Base-by-base conservation (phyloP, 345 rosid species). In the Camelina hispida region DNA sequence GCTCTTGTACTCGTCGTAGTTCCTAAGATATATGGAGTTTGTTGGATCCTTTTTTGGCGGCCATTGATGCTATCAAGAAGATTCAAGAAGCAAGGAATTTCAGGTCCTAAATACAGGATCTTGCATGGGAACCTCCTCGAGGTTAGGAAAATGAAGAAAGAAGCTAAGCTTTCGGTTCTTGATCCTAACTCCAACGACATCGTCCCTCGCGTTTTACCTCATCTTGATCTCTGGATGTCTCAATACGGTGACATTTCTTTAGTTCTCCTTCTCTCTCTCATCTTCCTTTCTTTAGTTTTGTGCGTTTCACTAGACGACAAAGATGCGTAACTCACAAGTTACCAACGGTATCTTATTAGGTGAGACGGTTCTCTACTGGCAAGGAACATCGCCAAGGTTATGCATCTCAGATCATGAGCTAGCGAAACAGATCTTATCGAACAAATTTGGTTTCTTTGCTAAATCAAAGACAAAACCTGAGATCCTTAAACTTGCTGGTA, bases 351-450 rank as follows among this genome's bases (percentile, higher is more conserved):
- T 47, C 9, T 18, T 69, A 52, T 62, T 61, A 83, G 85, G 88
- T 30, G 84, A 83, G 18, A 83, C 78, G 7, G 70, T 86, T 65
- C 75, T 81, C 25, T 83, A 76, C 56, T 86, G 89, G 90, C 17
- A 69, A 11, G 87, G 85, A 66, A 64, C 80, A 35, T 61, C 73
- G 64, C 84, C 87, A 35, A 76, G 79, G 76, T 5, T 86, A 7
- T 68, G 55, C 51, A 75, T 84, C 42, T 55, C 83, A 11, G 83
- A 85, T 17, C 81, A 75, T 23, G 86, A 82, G 50, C 30, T 81
- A 47, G 84, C 73, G n/a, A 80, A 86, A 64, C 78, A 83, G 38
- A 40, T 83, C 46, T 66, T 78, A 28, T 79, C 86, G 3, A 81
- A 68, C 71, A 87, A 83, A 61, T 84, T 74, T 12, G 85, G 80